Evolutionary conservation across 352 stramenopile genomes (phyloP), one percentile per base, ranked within the genome.

Genomic region (Globisporangium middletonii): DNA sequence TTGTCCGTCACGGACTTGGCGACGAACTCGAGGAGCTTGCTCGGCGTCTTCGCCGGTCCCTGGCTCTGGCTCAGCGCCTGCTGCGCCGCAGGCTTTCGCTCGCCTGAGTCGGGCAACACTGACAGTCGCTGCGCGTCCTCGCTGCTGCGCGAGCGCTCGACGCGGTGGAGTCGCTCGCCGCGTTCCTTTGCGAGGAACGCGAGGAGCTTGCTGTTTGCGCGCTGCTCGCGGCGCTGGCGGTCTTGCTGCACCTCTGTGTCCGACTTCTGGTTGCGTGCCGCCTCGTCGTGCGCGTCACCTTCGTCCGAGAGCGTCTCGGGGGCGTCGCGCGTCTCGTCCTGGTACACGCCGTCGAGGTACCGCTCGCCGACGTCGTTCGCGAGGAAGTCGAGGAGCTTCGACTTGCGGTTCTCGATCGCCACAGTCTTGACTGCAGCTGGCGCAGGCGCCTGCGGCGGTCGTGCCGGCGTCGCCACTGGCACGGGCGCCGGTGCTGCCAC

Each of bases 351-450:
- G 33, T 90, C 69, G 5, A 90, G 57, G 60, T 90, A 90, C 7
- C 73, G 60, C 57, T 90, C 79, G 12, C 74, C 74, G n/a, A 85
- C 63, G 53, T 90, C 79, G n/a, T 73, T 83, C 35, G 79, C 79
- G 8, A 90, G 60, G 52, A 90, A 90, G 65, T 90, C 79, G 23
- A 90, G 68, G 35, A 90, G 60, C 57, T 90, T 90, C 51, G 69
- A 84, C 53, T 74, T 70, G 7, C 75, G 60, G 41, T 79, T 73
- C 51, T 81, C 59, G 27, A 65, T 65, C 41, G 43, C 13, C 8
- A 43, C 53, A 16, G 19, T 54, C 9, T 35, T 9, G 16, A 53
- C 27, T 2, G 26, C 23, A n/a, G 50, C 35, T 9, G n/a, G 16
- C 1, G 12, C 33, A 12, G 28, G 3, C 9, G 16, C 15, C 28